Evolutionary conservation across 352 stramenopile genomes (phyloP).

Genomic region (Phytophthora melonis): DNA sequence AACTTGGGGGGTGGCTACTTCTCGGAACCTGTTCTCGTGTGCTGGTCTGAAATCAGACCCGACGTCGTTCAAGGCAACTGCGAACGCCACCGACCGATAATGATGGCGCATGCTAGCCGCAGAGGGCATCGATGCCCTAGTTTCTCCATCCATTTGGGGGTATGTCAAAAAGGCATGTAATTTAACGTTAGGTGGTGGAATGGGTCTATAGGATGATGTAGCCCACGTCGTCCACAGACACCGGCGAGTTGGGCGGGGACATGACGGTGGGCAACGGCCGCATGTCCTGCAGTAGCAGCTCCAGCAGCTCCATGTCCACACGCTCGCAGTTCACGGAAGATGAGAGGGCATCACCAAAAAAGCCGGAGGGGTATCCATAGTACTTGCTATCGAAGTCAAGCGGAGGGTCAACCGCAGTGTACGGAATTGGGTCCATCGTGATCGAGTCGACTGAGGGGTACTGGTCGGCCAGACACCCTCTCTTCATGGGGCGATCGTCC

Average conservation of each 20-base stretch:
- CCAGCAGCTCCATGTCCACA: constrained; percentile 34
- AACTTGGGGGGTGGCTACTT: too few species aligned
- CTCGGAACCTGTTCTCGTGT: too few species aligned
- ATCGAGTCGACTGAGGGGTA: background rate
- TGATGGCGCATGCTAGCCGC: too few species aligned
- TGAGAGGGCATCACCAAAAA: background rate
- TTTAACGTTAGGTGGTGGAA: background rate
- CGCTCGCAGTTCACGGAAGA: constrained; percentile 10
- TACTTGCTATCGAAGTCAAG: background rate
- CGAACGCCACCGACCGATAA: background rate
- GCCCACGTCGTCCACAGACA: constrained; percentile 1
- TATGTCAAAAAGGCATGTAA: background rate
- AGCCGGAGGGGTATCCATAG: background rate
- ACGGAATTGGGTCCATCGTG: constrained; percentile 8
- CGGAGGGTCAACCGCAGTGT: background rate
- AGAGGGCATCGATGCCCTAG: too few species aligned
- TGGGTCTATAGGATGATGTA: background rate
- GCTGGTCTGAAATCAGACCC: too few species aligned
- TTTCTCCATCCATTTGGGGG: too few species aligned
- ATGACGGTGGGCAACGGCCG: background rate
- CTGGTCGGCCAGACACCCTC: background rate
- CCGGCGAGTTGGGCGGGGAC: background rate
- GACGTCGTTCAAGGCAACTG: background rate
- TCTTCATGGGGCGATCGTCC: background rate
- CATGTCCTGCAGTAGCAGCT: constrained; percentile 30